A percentile compares a stretch with the other conserved stretches of the same genome.
Evolutionary conservation across 108 stramenopile species (phyloP).

Genomic region (Conticribra weissflogii): DNA sequence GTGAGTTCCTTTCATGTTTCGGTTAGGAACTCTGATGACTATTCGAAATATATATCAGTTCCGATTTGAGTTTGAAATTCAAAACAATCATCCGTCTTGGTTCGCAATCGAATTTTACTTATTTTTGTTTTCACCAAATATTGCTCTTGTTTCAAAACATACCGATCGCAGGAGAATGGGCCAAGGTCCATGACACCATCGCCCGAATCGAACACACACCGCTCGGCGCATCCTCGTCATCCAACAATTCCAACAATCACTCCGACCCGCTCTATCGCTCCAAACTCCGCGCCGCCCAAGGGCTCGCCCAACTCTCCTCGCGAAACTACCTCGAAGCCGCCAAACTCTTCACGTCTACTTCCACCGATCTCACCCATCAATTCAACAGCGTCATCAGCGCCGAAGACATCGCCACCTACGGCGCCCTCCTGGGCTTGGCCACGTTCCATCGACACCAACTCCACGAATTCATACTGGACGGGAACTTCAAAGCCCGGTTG

Average conservation of each 20-base stretch:
- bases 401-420: slow-evolving; percentile 80
- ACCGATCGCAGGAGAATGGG: slow-evolving; percentile 30
- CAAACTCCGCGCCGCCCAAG: slow-evolving; percentile 48
- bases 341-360: slow-evolving; percentile 30
- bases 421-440: slow-evolving; percentile 63
- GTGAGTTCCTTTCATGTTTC: slow-evolving; percentile 16
- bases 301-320: slow-evolving; percentile 45
- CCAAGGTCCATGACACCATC: slow-evolving; percentile 38
- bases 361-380: slow-evolving; percentile 44
- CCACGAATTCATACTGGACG: slow-evolving; percentile 37
- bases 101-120: too few relatives aligned
- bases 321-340: slow-evolving; percentile 47
- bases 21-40: not conserved
- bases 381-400: slow-evolving; percentile 48
- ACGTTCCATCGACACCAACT: slow-evolving; percentile 40
- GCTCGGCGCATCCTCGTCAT: slow-evolving; percentile 1
- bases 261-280: slow-evolving; percentile 34
- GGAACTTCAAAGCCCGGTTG: slow-evolving; percentile 56
- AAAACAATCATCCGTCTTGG: too few relatives aligned
- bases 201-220: slow-evolving; percentile 39
- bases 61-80: too few relatives aligned
- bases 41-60: not conserved
- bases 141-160: too few relatives aligned
- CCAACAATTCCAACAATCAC: slow-evolving; percentile 2
- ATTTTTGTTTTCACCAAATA: slow-evolving; percentile 1